Conservation (phyloP, 805 yeast species). For the Torulaspora maleeae region DNA sequence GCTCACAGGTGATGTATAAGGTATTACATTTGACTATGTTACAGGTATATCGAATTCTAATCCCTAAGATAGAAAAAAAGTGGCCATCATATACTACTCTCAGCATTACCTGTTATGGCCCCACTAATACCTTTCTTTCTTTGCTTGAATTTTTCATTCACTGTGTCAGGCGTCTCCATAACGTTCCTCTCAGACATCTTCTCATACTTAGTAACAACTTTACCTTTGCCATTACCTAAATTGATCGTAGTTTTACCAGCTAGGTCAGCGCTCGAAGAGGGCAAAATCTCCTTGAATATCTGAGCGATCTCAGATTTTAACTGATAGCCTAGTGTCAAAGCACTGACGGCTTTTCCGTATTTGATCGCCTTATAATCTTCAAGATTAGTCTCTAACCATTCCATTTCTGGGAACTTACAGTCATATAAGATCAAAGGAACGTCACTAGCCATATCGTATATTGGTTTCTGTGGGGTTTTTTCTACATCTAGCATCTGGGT, state of each 20-base stretch:
- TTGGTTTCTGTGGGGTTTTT: constrained; percentile 61
- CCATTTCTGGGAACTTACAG: constrained; percentile 67
- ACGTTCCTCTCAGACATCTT: constrained; percentile 53
- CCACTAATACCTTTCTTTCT: constrained; percentile 35
- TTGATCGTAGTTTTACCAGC: constrained; percentile 41
- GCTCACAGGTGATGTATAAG: too few relatives aligned
- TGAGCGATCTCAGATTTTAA: constrained; percentile 51
- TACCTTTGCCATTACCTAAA: constrained; percentile 76
- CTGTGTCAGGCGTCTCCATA: constrained; percentile 60
- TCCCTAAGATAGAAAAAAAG: not conserved
- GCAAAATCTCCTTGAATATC: constrained; percentile 43
- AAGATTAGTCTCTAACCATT: constrained; percentile 46
- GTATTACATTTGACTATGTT: not conserved
- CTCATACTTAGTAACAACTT: constrained; percentile 50
- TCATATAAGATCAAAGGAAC: constrained; percentile 82
- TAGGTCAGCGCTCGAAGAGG: constrained; percentile 21
- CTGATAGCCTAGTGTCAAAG: constrained; percentile 51
- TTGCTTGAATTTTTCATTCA: constrained; percentile 58
- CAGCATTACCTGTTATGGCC: not conserved
- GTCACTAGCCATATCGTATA: constrained; percentile 85
- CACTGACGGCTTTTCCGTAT: constrained; percentile 43
- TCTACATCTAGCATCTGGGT: constrained; percentile 54
- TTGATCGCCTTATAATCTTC: constrained; percentile 40
- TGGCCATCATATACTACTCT: not conserved
- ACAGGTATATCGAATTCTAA: not conserved